phyloP scores from a whole-genome alignment of 306 rosid species.

The Neltuma alba region DNA sequence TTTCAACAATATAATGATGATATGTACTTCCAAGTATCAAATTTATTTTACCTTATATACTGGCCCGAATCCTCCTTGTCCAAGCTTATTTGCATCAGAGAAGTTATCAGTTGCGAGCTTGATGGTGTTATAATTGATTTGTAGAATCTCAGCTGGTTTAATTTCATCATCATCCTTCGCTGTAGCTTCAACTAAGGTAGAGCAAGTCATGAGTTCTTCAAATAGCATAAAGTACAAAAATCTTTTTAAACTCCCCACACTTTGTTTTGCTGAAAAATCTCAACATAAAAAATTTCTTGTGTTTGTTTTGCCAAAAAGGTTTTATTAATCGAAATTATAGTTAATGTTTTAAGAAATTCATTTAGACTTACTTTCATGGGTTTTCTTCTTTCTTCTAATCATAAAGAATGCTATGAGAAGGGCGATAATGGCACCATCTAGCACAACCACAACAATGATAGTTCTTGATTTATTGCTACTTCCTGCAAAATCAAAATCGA shows the following conservation, averaged over 20 bases:
- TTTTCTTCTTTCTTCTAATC: neutral
- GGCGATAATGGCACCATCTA: neutral
- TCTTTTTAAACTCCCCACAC: neutral
- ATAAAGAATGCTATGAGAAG: neutral
- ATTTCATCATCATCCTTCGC: too few species aligned
- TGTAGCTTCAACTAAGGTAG: too few species aligned
- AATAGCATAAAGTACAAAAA: neutral
- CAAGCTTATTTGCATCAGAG: conserved; percentile 41
- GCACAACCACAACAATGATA: neutral
- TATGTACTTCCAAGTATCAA: neutral
- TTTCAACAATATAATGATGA: neutral
- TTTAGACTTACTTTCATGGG: neutral
- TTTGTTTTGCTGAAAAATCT: neutral
- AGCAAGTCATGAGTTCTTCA: neutral
- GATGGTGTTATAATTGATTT: conserved; percentile 33
- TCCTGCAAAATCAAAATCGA: neutral
- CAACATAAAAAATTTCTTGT: neutral
- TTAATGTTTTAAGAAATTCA: neutral
- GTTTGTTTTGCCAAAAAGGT: neutral
- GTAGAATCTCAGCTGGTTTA: conserved; percentile 1
- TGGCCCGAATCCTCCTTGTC: conserved; percentile 47
- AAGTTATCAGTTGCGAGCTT: conserved; percentile 39
- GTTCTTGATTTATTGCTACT: neutral
- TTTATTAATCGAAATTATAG: neutral
- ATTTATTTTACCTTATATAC: conserved; percentile 36